Evolutionary conservation across 768 basidiomycete genomes (phyloP).

Genomic region (Tricholoma hemisulphureum): DNA sequence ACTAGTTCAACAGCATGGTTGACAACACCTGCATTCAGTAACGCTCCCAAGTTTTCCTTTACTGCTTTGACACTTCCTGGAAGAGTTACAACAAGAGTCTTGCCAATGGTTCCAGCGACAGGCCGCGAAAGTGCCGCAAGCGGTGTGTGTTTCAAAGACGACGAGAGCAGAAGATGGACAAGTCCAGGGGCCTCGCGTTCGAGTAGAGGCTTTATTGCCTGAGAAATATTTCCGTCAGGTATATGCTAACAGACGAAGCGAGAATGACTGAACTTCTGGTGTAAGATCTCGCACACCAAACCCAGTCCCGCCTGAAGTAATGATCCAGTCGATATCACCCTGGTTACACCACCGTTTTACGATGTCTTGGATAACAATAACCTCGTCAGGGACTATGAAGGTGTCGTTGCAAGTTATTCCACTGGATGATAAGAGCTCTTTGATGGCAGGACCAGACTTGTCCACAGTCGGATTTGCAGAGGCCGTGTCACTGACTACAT

Average conservation of each 20-base stretch:
- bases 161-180: conserved; percentile 66
- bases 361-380: conserved; percentile 43
- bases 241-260: neutral
- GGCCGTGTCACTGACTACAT: conserved; percentile 71
- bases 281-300: conserved; percentile 80
- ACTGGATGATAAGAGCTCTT: conserved; percentile 39
- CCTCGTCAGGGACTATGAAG: conserved; percentile 67
- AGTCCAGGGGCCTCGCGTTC: conserved; percentile 69
- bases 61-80: conserved; percentile 88
- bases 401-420: conserved; percentile 37
- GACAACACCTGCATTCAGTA: conserved; percentile 58
- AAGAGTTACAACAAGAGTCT: conserved; percentile 72
- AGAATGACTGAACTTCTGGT: conserved; percentile 61
- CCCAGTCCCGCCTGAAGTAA: conserved; percentile 88
- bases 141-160: conserved; percentile 72
- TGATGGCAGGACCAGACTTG: conserved; percentile 65
- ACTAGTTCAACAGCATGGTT: conserved; percentile 73
- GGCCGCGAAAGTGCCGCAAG: conserved; percentile 83
- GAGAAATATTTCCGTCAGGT: neutral
- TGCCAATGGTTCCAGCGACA: conserved; percentile 68
- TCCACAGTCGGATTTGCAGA: conserved; percentile 48
- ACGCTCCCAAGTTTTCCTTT: conserved; percentile 66
- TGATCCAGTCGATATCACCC: conserved; percentile 62
- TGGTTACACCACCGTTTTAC: conserved; percentile 47
- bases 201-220: conserved; percentile 65